Conservation (phyloP, 2,329 filamentous ascomycete genomes). For the Endocalyx cinctus region DNA sequence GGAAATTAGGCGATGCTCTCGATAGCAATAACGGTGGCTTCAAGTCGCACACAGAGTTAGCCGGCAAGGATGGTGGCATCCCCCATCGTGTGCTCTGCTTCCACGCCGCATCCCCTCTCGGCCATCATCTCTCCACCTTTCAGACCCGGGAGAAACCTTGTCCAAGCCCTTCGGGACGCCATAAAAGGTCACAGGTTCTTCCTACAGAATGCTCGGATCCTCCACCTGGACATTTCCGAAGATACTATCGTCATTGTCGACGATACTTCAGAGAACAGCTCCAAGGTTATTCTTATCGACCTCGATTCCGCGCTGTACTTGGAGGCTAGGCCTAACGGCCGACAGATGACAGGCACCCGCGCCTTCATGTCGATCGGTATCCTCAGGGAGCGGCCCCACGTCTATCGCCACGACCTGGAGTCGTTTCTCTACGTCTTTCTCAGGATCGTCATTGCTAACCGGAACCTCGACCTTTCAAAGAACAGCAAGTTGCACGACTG, state of each 20-base stretch:
- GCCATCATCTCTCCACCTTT: not conserved
- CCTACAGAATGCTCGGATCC: conserved; percentile 8
- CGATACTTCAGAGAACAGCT: conserved; percentile 1
- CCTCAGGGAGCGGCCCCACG: conserved; percentile 5
- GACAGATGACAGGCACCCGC: conserved; percentile 7
- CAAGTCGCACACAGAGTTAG: not conserved
- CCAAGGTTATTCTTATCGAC: conserved; percentile 13
- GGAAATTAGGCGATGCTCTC: not conserved
- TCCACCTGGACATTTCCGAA: conserved; percentile 12
- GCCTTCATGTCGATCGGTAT: conserved; percentile 12
- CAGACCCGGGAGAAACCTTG: conserved; percentile 6
- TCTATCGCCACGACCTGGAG: conserved; percentile 13
- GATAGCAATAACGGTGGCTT: not conserved
- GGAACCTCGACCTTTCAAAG: not conserved
- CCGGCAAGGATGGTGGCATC: not conserved
- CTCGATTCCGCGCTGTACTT: conserved; percentile 8
- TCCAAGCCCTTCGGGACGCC: conserved; percentile 9
- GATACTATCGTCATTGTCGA: conserved; percentile 14
- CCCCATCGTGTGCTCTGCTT: not conserved
- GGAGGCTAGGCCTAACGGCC: conserved; percentile 1
- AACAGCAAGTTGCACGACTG: conserved; percentile 6
- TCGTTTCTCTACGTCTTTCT: conserved; percentile 16
- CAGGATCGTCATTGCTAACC: conserved; percentile 7
- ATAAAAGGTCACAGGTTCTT: conserved; percentile 12
- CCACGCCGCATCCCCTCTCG: not conserved